A percentile compares a stretch with the other conserved stretches of the same genome.
These are phyloP conservation scores for Abrus pulchellus DNA, from an alignment of 306 rosid species.

Conservation along the genomic window DNA sequence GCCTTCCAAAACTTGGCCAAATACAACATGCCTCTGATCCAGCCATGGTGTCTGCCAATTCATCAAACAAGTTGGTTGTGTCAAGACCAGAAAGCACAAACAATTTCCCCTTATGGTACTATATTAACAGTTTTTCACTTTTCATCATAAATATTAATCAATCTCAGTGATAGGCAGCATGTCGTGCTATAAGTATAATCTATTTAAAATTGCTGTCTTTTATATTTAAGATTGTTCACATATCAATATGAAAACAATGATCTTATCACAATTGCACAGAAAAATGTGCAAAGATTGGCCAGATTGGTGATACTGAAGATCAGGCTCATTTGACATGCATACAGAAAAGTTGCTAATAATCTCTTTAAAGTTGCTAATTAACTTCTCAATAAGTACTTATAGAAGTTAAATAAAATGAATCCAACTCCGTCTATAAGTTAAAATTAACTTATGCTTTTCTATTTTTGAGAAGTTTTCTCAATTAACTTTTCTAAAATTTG, in stretches of 20 bases:
- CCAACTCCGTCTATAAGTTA: too few species aligned
- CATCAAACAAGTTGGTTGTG: slow-evolving; percentile 34
- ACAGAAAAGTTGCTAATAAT: neutral
- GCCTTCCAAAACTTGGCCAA: slow-evolving; percentile 99
- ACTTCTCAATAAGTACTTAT: neutral
- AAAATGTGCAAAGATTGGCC: slow-evolving; percentile 26
- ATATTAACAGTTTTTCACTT: neutral
- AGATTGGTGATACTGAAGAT: neutral
- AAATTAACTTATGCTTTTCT: too few species aligned
- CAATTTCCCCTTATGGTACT: neutral
- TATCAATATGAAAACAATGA: slow-evolving; percentile 4
- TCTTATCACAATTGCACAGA: neutral
- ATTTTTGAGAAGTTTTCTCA: too few species aligned
- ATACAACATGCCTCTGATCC: slow-evolving; percentile 94
- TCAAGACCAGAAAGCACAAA: slow-evolving; percentile 33
- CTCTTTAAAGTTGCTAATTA: neutral
- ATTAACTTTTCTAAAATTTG: too few species aligned
- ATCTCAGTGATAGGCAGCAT: neutral
- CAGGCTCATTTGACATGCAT: slow-evolving; percentile 14
- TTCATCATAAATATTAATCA: slow-evolving; percentile 22
- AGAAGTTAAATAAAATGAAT: too few species aligned
- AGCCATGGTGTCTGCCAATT: slow-evolving; percentile 91
- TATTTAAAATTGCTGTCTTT: neutral
- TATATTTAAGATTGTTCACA: neutral
- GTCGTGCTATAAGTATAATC: neutral